These are phyloP conservation scores for Didymella pinodella DNA, from an alignment of 2,329 filamentous ascomycete species.

Conservation along the genomic window DNA sequence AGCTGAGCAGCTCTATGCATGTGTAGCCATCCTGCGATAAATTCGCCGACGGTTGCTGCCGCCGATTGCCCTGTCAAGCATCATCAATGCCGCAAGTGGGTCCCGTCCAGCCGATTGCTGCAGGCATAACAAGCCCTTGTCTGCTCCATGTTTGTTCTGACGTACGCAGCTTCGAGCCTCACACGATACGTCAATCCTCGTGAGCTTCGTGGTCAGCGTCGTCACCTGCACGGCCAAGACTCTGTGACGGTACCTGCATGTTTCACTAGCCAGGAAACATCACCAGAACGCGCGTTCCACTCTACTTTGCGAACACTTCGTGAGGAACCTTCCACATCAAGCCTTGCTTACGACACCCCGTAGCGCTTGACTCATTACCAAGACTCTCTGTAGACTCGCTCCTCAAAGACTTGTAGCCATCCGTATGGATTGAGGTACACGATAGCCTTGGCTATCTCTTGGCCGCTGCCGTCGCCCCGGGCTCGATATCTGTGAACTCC, in stretches of 20 bases:
- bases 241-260: slow-evolving; percentile 10
- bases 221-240: slow-evolving; percentile 16
- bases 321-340: slow-evolving; percentile 4
- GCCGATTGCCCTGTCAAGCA: slow-evolving; percentile 7
- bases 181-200: neutral
- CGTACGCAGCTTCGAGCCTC: neutral
- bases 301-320: neutral
- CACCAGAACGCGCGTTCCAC: slow-evolving; percentile 19
- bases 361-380: neutral
- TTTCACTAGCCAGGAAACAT: slow-evolving; percentile 20
- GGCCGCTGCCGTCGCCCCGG: no score
- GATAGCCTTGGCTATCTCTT: neutral
- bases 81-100: slow-evolving; percentile 19
- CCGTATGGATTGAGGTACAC: neutral
- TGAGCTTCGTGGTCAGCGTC: slow-evolving; percentile 8
- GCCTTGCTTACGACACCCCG: slow-evolving; percentile 1
- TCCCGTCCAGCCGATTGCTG: neutral
- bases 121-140: neutral
- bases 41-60: slow-evolving; percentile 11
- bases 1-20: slow-evolving; percentile 21
- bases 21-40: slow-evolving; percentile 15
- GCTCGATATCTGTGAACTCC: no score
- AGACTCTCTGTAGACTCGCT: neutral
- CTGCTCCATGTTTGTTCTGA: neutral
- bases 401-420: no score